A percentile compares a stretch with the other conserved stretches of the same genome.
phyloP scores from a whole-genome alignment of 805 yeast species.

The Monosporozyma servazzii region DNA sequence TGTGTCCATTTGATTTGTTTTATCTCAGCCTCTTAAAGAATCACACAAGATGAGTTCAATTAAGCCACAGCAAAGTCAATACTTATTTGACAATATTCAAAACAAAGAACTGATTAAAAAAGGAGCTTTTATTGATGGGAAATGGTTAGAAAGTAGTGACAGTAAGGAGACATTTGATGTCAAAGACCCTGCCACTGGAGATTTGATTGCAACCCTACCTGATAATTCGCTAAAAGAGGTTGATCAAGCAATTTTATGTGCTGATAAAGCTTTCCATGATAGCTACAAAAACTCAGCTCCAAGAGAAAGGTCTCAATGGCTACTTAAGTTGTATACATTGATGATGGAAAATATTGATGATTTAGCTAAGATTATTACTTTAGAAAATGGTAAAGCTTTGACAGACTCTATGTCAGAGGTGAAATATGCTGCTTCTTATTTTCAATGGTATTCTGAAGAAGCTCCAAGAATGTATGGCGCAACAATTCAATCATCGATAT shows the following conservation, averaged over 20 bases:
- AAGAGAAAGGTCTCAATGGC: constrained; percentile 41
- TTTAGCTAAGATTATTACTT: constrained; percentile 45
- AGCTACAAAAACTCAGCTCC: constrained; percentile 40
- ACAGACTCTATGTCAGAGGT: constrained; percentile 48
- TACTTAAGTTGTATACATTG: constrained; percentile 40
- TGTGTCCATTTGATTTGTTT: no score
- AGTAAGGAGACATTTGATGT: constrained; percentile 49
- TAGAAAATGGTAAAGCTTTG: constrained; percentile 54
- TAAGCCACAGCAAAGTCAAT: constrained; percentile 4
- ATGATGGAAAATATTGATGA: constrained; percentile 50
- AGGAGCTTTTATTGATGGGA: constrained; percentile 63
- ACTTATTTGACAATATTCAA: constrained; percentile 25
- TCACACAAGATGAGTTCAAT: neutral
- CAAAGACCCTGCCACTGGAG: constrained; percentile 65
- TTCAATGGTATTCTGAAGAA: constrained; percentile 80
- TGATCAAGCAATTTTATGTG: constrained; percentile 45
- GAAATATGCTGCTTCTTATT: constrained; percentile 59
- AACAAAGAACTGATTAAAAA: constrained; percentile 46
- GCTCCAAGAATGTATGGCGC: constrained; percentile 49
- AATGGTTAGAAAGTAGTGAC: constrained; percentile 44
- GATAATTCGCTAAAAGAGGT: constrained; percentile 53
- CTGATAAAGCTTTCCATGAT: constrained; percentile 37
- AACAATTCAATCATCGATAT: constrained; percentile 46
- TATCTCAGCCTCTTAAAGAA: no score
- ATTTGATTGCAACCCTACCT: constrained; percentile 48